Evolutionary conservation across 129 eudicot genomes (phyloP).

Genomic region (Tagetes patula): DNA sequence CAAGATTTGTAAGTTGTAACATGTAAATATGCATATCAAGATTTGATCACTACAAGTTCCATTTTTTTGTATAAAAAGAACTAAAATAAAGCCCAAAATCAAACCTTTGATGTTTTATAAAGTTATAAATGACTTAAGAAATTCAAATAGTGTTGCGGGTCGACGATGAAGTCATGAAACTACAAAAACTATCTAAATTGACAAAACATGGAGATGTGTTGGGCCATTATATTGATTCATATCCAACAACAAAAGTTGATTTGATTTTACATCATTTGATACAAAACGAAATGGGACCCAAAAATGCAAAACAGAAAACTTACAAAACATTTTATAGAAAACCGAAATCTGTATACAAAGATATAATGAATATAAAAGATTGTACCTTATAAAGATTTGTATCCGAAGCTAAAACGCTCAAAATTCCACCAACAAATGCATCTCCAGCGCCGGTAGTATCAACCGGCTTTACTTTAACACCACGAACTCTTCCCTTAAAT

Average conservation of each 20-base stretch:
- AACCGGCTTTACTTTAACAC: conserved; percentile 37
- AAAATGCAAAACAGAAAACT: neutral
- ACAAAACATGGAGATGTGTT: neutral
- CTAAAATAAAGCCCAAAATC: neutral
- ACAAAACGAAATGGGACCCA: conserved; percentile 4
- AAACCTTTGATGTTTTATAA: neutral
- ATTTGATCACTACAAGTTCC: neutral
- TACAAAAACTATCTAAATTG: neutral
- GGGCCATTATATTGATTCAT: neutral
- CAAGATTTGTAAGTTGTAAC: neutral
- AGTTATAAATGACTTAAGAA: neutral
- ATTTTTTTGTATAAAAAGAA: neutral
- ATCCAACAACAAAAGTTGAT: neutral
- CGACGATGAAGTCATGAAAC: neutral
- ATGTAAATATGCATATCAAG: neutral
- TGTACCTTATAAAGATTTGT: conserved; percentile 56
- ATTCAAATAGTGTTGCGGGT: neutral
- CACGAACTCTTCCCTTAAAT: conserved; percentile 46
- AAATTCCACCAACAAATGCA: conserved; percentile 54
- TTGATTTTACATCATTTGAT: neutral
- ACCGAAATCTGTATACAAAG: neutral
- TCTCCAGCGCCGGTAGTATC: conserved; percentile 54
- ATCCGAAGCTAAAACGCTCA: conserved; percentile 62
- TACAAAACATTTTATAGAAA: no score
- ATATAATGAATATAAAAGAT: neutral